phyloP scores from a whole-genome alignment of 352 stramenopile species.

The Globisporangium perplexum region DNA sequence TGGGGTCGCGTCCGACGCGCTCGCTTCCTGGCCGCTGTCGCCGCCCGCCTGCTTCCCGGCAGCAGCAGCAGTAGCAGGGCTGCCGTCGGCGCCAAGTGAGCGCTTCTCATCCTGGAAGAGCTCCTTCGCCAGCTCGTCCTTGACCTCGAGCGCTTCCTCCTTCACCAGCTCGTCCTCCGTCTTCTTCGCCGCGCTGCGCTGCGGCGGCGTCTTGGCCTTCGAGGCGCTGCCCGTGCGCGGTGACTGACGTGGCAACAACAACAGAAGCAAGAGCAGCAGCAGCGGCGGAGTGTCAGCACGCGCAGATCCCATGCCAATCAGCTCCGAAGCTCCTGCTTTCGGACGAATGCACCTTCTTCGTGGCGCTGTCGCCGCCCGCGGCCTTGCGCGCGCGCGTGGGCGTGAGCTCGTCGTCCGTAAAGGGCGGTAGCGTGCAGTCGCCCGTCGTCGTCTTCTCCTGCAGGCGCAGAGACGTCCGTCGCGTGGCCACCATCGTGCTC shows the following conservation, averaged over 20 bases:
- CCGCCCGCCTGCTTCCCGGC: background rate
- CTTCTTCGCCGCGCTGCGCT: conserved; percentile 9
- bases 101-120: background rate
- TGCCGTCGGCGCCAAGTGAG: too few relatives aligned
- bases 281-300: background rate
- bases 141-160: background rate
- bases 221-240: conserved; percentile 4
- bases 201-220: conserved; percentile 10
- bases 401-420: conserved; percentile 1
- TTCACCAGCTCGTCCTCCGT: background rate
- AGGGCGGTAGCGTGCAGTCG: conserved; percentile 6
- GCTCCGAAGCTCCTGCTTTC: too few relatives aligned
- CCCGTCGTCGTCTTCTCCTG: conserved; percentile 32
- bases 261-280: too few relatives aligned
- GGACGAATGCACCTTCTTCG: conserved; percentile 14
- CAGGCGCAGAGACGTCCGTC: conserved; percentile 50
- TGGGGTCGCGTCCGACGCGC: background rate
- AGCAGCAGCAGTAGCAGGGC: too few relatives aligned
- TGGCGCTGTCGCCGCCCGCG: conserved; percentile 3
- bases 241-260: background rate
- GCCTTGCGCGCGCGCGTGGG: conserved; percentile 13
- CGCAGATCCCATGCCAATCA: too few relatives aligned
- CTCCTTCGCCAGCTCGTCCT: conserved; percentile 6
- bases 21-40: background rate
- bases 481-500: conserved; percentile 55